These are phyloP conservation scores for Hysterangium stoloniferum DNA, from an alignment of 768 basidiomycete species.

Conservation along the genomic window DNA sequence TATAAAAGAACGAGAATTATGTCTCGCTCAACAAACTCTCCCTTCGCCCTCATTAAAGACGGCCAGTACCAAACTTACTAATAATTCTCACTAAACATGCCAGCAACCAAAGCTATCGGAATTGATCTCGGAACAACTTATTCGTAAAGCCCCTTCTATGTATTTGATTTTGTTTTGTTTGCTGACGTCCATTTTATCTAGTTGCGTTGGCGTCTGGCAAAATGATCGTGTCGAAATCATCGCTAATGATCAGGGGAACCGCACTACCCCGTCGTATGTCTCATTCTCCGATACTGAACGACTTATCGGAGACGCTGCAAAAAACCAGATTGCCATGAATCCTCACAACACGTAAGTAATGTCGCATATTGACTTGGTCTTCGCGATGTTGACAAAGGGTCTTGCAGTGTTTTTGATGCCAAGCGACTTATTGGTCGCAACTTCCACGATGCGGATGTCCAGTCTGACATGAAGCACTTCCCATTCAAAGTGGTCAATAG, in stretches of 20 bases:
- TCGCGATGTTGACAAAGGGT: slow-evolving; percentile 6
- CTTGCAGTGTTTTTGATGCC: slow-evolving; percentile 47
- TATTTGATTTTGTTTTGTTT: too few species aligned
- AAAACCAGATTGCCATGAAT: slow-evolving; percentile 15
- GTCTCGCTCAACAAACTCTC: too few species aligned
- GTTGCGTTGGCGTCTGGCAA: slow-evolving; percentile 32
- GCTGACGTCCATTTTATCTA: too few species aligned
- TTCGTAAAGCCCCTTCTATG: too few species aligned
- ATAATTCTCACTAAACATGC: too few species aligned
- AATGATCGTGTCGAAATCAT: slow-evolving; percentile 58
- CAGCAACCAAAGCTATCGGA: too few species aligned
- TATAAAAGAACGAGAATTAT: too few species aligned
- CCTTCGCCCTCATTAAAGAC: too few species aligned
- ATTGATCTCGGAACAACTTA: too few species aligned
- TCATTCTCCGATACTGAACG: slow-evolving; percentile 53
- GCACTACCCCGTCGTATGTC: slow-evolving; percentile 59
- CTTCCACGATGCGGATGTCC: slow-evolving; percentile 36
- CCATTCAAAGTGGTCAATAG: slow-evolving; percentile 27
- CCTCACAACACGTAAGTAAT: slow-evolving; percentile 23
- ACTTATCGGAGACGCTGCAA: slow-evolving; percentile 39
- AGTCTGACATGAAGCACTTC: slow-evolving; percentile 39
- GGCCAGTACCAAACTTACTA: too few species aligned
- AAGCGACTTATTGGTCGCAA: slow-evolving; percentile 43
- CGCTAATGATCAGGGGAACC: slow-evolving; percentile 48
- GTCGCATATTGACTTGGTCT: not conserved